Percentiles rank a stretch among this genome's conserved stretches.
Conservation (phyloP, 2,329 filamentous ascomycete species). For the Cercospora zeae-maydis region DNA sequence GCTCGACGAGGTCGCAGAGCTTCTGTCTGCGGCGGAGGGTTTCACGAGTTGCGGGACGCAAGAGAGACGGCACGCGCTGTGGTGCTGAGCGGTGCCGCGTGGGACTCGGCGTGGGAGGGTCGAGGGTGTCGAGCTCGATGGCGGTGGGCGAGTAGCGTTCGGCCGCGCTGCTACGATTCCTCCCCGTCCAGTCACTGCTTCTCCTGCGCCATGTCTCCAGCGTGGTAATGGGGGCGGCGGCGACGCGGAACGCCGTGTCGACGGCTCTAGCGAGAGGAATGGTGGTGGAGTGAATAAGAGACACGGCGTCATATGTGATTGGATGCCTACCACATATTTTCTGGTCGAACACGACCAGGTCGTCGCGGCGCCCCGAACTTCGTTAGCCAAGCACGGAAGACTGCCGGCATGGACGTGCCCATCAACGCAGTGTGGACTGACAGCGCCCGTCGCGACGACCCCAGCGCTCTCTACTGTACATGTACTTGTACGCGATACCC, state of each 20-base stretch:
- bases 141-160: not conserved
- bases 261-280: not conserved
- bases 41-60: slow-evolving; percentile 15
- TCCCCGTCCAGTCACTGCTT: slow-evolving; percentile 12
- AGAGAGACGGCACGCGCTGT: not conserved
- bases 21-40: slow-evolving; percentile 49
- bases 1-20: slow-evolving; percentile 65
- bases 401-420: not conserved
- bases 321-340: slow-evolving; percentile 1
- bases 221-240: slow-evolving; percentile 3
- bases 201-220: slow-evolving; percentile 15
- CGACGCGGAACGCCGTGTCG: slow-evolving; percentile 8
- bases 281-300: not conserved
- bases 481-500: not conserved
- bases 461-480: too few species aligned
- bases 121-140: slow-evolving; percentile 31
- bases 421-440: not conserved
- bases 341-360: not conserved
- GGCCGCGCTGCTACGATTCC: slow-evolving; percentile 4
- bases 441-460: too few species aligned
- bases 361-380: not conserved
- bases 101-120: slow-evolving; percentile 22
- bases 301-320: slow-evolving; percentile 1
- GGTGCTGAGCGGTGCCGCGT: not conserved
- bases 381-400: not conserved